Conservation (phyloP, 129 eudicot species). For the Ambrosia artemisiifolia region DNA sequence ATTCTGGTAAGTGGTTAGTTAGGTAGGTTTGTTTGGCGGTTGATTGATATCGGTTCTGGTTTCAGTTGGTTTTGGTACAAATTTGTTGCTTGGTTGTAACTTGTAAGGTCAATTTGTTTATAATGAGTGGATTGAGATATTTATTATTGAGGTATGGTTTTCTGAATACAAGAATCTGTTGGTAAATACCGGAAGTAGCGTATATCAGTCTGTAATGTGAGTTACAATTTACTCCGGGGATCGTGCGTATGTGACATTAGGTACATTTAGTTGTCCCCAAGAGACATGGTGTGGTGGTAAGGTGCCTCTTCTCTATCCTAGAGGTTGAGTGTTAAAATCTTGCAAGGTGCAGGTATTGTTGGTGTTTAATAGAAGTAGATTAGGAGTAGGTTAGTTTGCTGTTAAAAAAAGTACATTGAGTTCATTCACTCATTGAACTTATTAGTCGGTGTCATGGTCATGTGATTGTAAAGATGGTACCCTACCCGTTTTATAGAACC, state of each 20-base stretch:
- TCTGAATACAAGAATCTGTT: neutral
- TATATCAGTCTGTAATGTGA: neutral
- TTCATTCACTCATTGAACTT: neutral
- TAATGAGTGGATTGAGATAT: neutral
- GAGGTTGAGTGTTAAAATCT: no score
- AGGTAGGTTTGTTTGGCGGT: neutral
- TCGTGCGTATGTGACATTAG: neutral
- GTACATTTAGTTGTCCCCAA: neutral
- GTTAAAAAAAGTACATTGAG: neutral
- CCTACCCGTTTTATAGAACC: neutral
- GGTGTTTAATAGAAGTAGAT: no score
- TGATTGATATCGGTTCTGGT: neutral
- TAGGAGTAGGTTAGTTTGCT: no score
- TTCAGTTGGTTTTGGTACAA: neutral
- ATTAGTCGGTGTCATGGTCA: neutral
- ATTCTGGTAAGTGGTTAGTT: neutral
- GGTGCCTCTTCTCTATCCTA: no score
- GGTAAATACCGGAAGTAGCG: neutral
- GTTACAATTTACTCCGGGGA: neutral
- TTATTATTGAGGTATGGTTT: neutral
- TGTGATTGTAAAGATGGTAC: slow-evolving; percentile 3
- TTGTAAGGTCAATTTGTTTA: neutral
- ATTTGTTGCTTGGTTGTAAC: neutral
- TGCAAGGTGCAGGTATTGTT: no score
- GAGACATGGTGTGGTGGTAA: no score